Evolutionary conservation across 2,329 filamentous ascomycete genomes (phyloP).

Genomic region (Colletotrichum abscissum): DNA sequence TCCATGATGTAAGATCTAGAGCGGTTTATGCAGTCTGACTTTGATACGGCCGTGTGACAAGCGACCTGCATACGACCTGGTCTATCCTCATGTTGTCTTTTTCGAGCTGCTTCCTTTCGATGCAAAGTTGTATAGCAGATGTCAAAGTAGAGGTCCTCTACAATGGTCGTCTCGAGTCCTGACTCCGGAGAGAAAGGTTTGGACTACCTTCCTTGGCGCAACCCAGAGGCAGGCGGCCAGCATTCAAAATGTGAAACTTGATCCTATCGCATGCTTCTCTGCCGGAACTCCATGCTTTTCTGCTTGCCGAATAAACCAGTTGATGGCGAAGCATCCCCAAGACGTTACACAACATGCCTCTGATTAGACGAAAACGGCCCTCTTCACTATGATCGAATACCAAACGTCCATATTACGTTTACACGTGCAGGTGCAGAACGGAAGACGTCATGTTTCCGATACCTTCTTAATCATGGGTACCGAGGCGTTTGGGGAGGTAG

Average conservation of each 20-base stretch:
- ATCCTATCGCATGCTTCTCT: background rate
- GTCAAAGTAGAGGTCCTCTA: too few species aligned
- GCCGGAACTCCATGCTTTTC: background rate
- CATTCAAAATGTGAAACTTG: background rate
- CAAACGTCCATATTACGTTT: background rate
- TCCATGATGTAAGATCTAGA: background rate
- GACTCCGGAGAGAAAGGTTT: background rate
- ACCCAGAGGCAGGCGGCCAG: background rate
- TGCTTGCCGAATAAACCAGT: background rate
- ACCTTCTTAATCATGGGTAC: too few species aligned
- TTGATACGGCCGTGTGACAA: background rate
- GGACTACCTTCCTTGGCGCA: background rate
- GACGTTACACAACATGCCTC: background rate
- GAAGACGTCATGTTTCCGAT: background rate
- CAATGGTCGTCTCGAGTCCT: too few species aligned
- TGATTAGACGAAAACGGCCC: background rate
- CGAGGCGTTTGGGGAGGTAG: background rate
- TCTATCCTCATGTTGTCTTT: background rate
- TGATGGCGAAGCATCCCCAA: background rate
- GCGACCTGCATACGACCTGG: background rate
- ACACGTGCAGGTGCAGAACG: background rate
- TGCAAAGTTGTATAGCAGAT: too few species aligned
- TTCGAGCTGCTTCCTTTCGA: too few species aligned
- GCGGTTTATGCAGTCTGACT: background rate
- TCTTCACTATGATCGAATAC: background rate